phyloP scores from a whole-genome alignment of 1,284 basidiomycete species.

The Ustilago shanxiensis region DNA sequence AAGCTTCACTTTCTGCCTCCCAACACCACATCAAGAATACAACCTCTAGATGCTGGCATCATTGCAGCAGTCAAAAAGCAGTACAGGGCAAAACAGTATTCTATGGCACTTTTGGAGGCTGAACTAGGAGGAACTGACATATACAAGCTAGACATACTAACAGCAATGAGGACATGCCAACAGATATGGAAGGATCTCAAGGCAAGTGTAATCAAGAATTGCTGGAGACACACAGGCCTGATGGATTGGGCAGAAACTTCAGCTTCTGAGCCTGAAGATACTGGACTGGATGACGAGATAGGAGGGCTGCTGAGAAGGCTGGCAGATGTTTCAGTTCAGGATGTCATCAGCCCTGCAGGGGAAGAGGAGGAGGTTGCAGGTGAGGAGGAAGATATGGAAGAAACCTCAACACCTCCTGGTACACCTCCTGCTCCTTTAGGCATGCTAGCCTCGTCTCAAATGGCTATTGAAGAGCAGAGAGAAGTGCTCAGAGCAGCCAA shows the following conservation, averaged over 20 bases:
- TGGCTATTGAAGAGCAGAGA: not conserved
- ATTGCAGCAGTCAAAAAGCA: too few species aligned
- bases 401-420: not conserved
- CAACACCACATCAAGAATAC: too few species aligned
- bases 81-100: too few species aligned
- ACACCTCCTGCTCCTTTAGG: not conserved
- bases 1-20: too few species aligned
- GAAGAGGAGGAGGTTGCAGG: not conserved
- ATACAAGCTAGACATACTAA: not conserved
- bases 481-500: not conserved
- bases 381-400: conserved; percentile 2
- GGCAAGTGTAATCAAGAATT: not conserved
- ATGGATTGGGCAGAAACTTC: not conserved
- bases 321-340: not conserved
- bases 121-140: too few species aligned
- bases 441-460: too few species aligned
- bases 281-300: not conserved
- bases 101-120: too few species aligned
- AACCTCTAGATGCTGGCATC: too few species aligned
- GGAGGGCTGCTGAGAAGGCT: not conserved
- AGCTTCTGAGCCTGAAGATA: not conserved
- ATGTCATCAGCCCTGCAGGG: not conserved
- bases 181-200: not conserved
- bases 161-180: not conserved
- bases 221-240: conserved; percentile 5